phyloP scores from a whole-genome alignment of 768 basidiomycete genomes.

The Chiua virens region DNA sequence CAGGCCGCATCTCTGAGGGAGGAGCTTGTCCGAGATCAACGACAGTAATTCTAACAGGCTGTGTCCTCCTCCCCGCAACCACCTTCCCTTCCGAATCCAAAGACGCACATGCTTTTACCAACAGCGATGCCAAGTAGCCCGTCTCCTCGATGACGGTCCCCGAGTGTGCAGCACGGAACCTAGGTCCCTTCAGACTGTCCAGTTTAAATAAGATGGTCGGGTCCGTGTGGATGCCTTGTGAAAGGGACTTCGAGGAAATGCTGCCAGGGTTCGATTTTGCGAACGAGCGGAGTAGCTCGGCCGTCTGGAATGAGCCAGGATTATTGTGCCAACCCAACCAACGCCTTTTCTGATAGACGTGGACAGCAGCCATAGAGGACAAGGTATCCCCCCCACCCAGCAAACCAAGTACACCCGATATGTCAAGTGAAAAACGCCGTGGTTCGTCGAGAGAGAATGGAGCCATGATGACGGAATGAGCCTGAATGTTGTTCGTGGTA shows the following conservation, averaged over 20 bases:
- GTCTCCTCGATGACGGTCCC: conserved; percentile 47
- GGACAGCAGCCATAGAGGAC: conserved; percentile 30
- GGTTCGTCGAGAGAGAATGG: conserved; percentile 4
- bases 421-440: conserved; percentile 14
- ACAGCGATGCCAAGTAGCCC: conserved; percentile 59
- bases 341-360: conserved; percentile 23
- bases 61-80: conserved; percentile 10
- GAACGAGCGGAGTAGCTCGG: conserved; percentile 22
- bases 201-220: conserved; percentile 21
- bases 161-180: conserved; percentile 71
- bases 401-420: conserved; percentile 24
- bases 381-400: conserved; percentile 34
- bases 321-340: conserved; percentile 37
- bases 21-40: conserved; percentile 10
- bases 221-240: conserved; percentile 17
- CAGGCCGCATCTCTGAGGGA: conserved; percentile 5
- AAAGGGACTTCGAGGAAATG: neutral
- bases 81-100: conserved; percentile 7
- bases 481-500: too few species aligned
- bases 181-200: conserved; percentile 42
- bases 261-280: neutral
- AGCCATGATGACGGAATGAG: neutral
- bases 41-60: conserved; percentile 8
- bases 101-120: conserved; percentile 12
- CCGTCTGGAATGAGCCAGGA: conserved; percentile 30